Base-by-base conservation (phyloP, 257 asterid genomes). In the Petunia secreta region DNA sequence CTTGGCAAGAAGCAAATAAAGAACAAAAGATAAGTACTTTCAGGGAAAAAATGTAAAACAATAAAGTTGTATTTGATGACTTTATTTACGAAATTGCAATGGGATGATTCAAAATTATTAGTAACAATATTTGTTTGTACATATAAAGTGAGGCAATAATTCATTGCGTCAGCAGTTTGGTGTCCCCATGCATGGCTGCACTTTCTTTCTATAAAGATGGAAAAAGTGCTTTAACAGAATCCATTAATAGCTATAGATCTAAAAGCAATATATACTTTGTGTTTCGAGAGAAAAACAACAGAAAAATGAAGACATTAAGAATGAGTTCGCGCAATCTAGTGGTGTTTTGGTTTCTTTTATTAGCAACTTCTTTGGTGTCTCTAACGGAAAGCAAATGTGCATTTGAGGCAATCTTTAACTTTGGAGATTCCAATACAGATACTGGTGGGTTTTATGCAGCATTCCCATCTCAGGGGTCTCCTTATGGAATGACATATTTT, bases 401-500 rank as follows among this genome's bases (percentile, higher is more conserved):
- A 63, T 90, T 90, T 63, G 62, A 88, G 83, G 97, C 90, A 7
- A 91, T 93, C 59, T 93, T 93, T 89, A 90, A 90, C 67, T 93
- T 93, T 41, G 98, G 98, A 10, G 95, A 93, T 87, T 93, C 98
- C 2, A 93, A 93, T 57, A 80, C 94, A 2, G 97, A 93, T 37
- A 90, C 97, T 0, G 97, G 98, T 57, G 97, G 98, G 43, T 93
- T 93, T 38, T 87, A 86, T 82, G 91, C 97, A 39, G 98, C 97
- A 58, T 94, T 94, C 46, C 97, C 97, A 15, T 78, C 95, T 2
- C 89, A 88, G 79, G 75, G 80, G 36, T 83, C 79, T 1, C 98
- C 97, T 9, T 80, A 83, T 73, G 97, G 98, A 79, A 92, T 90
- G 95, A 94, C 97, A 53, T 91, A 87, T 88, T 94, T 94, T 88